A percentile compares a stretch with the other conserved stretches of the same genome.
Conservation (phyloP, 2,329 filamentous ascomycete genomes). For the Trichoderma gracile region DNA sequence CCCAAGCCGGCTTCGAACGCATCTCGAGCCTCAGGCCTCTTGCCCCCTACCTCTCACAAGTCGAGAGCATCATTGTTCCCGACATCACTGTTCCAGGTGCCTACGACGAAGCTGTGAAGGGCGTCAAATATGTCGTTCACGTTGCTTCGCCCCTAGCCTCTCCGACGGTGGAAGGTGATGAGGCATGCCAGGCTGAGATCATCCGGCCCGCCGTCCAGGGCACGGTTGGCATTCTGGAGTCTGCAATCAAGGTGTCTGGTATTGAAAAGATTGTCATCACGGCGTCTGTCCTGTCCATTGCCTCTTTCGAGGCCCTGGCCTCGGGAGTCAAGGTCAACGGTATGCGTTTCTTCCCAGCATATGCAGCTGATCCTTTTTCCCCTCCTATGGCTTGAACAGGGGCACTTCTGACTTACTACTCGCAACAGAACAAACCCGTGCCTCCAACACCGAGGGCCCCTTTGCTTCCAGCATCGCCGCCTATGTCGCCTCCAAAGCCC, state of each 20-base stretch:
- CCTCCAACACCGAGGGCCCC: constrained; percentile 28
- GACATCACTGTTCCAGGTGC: constrained; percentile 41
- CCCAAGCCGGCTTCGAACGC: constrained; percentile 26
- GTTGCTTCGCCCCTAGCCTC: constrained; percentile 33
- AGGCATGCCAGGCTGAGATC: constrained; percentile 28
- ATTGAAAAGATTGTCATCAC: constrained; percentile 48
- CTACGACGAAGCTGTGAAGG: constrained; percentile 44
- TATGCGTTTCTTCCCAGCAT: background rate
- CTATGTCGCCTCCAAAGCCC: constrained; percentile 42
- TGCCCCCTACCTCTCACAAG: constrained; percentile 24
- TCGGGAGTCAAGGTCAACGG: background rate
- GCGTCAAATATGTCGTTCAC: constrained; percentile 41
- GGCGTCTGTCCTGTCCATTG: constrained; percentile 38
- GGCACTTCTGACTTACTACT: background rate
- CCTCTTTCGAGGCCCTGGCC: background rate
- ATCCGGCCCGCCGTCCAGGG: constrained; percentile 41
- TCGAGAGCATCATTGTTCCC: constrained; percentile 38
- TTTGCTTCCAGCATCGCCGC: constrained; percentile 38
- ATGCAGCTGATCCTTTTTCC: background rate
- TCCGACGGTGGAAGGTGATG: background rate
- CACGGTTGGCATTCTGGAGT: constrained; percentile 41
- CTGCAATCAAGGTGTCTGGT: constrained; percentile 37
- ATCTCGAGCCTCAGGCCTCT: constrained; percentile 27
- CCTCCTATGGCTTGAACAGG: too few species aligned
- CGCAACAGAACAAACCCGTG: constrained; percentile 1